phyloP scores from a whole-genome alignment of 108 stramenopile species.

The Cyclostephanos tholiformis region DNA sequence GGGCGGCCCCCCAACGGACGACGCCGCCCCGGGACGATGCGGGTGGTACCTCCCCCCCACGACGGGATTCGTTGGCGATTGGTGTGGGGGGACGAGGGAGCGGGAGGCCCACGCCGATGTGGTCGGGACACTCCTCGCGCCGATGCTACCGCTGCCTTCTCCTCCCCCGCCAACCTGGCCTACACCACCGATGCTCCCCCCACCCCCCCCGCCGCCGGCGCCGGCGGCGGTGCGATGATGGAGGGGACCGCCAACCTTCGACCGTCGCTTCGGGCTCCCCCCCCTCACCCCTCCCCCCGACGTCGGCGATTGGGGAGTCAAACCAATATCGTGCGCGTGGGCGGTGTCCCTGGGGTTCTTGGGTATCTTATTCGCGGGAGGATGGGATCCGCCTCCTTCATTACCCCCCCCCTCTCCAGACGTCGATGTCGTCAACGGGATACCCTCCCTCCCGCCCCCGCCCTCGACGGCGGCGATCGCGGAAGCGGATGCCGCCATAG shows the following conservation, averaged over 20 bases:
- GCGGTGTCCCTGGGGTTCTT: slow-evolving; percentile 2
- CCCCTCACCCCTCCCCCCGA: neutral
- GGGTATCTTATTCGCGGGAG: neutral
- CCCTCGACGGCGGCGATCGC: neutral
- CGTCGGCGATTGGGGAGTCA: neutral
- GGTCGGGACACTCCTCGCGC: no score
- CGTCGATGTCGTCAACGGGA: neutral
- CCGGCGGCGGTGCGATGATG: neutral
- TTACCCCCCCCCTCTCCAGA: neutral
- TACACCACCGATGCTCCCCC: neutral
- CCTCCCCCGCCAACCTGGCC: neutral
- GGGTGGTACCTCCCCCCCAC: no score
- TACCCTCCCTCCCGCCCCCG: neutral
- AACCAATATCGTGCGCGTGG: neutral
- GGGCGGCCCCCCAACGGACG: no score
- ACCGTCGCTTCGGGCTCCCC: neutral
- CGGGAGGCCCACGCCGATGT: no score
- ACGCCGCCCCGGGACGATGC: no score
- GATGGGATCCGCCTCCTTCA: no score
- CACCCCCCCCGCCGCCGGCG: no score
- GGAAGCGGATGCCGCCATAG: no score
- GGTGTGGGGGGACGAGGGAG: no score
- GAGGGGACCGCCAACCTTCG: neutral
- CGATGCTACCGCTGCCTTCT: no score
- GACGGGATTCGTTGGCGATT: no score